Evolutionary conservation across 371 early-diverging fungal species (phyloP), one percentile per base, ranked within the genome.

Genomic region (Mucor plumbeus): DNA sequence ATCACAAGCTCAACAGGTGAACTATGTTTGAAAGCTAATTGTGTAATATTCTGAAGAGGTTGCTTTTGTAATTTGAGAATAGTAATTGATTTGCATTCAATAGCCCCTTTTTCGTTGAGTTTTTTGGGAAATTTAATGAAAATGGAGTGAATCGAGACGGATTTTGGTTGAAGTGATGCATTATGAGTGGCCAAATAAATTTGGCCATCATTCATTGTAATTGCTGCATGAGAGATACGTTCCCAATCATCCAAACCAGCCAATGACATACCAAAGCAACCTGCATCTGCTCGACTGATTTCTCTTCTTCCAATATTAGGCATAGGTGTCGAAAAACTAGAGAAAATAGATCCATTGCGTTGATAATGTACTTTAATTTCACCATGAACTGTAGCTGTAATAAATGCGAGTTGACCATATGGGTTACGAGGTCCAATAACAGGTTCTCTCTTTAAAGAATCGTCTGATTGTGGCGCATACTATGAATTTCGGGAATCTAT

Each of bases 301-400:
- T 73, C 77, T 33, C 65, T 21, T 41, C 72, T 59, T 0, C 72
- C 77, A 17, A 74, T 72, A 11, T 70, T 69, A 21, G 80, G 81
- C 47, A 83, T 58, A 10, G 65, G 69, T 31, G 81, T 76, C 0
- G 75, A 70, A 44, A 81, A 76, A 2, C 57, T 59, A 5, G 80
- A 79, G 55, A 83, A 83, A 9, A 81, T 66, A 7, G 65, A 58
- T 17, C 74, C 77, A 39, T 73, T 78, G 9, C 73, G 80, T 64
- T 83, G 84, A 56, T 75, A 83, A 44, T 81, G 80, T 7, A 83
- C 84, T 17, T 65, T 73, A 8, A 83, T 60, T 61, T 81, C 77
- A 13, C 84, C 84, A 56, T 79, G 78, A 0, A 76, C 76, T 0
- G 81, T 79, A 9, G 80, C 73, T 9, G 73, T 72, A 15, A 81